These are phyloP conservation scores for Serendipita sp. DNA, from an alignment of 768 basidiomycete genomes.

Conservation along the genomic window DNA sequence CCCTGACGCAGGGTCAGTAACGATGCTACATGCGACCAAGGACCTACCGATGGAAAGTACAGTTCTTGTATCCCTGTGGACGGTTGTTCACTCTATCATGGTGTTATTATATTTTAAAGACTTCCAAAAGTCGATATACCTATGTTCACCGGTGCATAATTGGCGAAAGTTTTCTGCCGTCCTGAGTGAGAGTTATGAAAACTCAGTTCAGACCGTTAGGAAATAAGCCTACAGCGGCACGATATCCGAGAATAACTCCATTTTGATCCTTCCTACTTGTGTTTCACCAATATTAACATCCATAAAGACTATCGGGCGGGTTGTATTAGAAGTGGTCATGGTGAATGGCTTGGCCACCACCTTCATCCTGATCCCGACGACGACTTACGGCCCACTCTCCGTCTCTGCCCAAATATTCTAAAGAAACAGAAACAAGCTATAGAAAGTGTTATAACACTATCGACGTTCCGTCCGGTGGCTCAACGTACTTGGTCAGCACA, in stretches of 20 bases:
- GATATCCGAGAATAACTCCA: conserved; percentile 93
- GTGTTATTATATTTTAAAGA: background rate
- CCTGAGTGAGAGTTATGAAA: conserved; percentile 25
- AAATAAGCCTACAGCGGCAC: conserved; percentile 63
- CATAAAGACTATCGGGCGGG: conserved; percentile 88
- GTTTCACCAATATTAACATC: conserved; percentile 95
- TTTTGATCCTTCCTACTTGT: conserved; percentile 85
- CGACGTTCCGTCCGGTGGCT: too few species aligned
- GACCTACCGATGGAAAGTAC: conserved; percentile 78
- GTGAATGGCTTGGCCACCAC: background rate
- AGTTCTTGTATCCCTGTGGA: conserved; percentile 81
- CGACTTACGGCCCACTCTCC: background rate
- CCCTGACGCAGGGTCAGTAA: conserved; percentile 28
- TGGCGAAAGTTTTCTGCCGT: conserved; percentile 98
- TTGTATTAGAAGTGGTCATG: conserved; percentile 8
- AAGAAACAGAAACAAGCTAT: background rate
- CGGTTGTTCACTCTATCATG: conserved; percentile 51
- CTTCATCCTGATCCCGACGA: background rate
- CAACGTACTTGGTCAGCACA: background rate
- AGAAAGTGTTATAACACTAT: background rate
- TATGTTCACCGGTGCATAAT: conserved; percentile 91
- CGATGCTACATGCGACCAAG: background rate
- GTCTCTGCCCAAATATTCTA: background rate
- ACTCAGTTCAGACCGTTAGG: background rate
- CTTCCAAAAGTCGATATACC: conserved; percentile 28